phyloP scores from a whole-genome alignment of 164 flowering plant species.

The Stephania cephalantha region DNA sequence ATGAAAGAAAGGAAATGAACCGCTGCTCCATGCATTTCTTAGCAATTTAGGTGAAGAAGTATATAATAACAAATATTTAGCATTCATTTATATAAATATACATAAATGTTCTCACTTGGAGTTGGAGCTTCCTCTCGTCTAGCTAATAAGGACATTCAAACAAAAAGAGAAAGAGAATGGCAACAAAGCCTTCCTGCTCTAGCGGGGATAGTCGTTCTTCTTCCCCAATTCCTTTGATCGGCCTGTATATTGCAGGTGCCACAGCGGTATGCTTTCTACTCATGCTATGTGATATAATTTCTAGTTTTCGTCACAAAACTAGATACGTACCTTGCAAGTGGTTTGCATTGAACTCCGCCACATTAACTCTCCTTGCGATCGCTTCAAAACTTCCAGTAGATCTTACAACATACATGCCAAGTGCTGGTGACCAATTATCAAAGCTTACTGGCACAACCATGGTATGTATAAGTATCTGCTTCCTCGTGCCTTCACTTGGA shows the following conservation, averaged over 20 bases:
- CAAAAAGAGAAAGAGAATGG: too few species aligned
- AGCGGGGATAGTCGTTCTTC: not conserved
- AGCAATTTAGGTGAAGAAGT: too few species aligned
- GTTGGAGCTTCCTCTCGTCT: too few species aligned
- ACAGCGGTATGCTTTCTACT: not conserved
- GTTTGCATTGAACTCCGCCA: constrained; percentile 11
- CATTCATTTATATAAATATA: too few species aligned
- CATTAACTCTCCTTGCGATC: constrained; percentile 11
- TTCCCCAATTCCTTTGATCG: not conserved
- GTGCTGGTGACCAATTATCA: constrained; percentile 10
- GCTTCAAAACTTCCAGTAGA: constrained; percentile 18
- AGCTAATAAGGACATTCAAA: too few species aligned
- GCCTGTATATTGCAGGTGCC: not conserved
- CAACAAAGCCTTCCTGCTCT: too few species aligned
- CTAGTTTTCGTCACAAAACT: not conserved
- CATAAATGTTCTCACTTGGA: too few species aligned
- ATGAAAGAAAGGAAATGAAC: too few species aligned
- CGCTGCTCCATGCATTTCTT: too few species aligned
- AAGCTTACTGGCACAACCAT: constrained; percentile 12
- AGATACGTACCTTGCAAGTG: not conserved
- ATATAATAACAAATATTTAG: too few species aligned
- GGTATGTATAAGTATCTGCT: not conserved
- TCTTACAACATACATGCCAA: constrained; percentile 8
- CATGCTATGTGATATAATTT: not conserved
- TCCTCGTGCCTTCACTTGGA: not conserved